Conservation (phyloP, 352 stramenopile genomes). For the Pythium aristosporum region DNA sequence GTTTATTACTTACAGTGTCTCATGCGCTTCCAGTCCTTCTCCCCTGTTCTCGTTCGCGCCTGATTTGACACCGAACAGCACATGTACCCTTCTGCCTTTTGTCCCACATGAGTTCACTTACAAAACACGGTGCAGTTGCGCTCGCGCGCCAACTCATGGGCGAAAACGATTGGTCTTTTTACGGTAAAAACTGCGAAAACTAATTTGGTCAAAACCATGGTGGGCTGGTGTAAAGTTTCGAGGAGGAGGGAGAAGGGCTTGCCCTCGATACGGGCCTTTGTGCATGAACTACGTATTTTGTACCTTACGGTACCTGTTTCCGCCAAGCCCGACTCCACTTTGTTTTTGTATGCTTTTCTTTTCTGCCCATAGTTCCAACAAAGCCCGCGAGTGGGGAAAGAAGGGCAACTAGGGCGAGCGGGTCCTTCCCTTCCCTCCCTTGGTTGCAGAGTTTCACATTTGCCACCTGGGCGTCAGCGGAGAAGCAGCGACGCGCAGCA, state of each 20-base stretch:
- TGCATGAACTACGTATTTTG: conserved; percentile 16
- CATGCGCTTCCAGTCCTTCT: conserved; percentile 1
- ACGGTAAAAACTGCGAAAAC: conserved; percentile 23
- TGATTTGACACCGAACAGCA: conserved; percentile 1
- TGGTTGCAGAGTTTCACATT: conserved; percentile 31
- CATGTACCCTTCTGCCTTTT: conserved; percentile 2
- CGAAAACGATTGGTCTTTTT: conserved; percentile 1
- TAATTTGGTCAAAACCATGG: conserved; percentile 8
- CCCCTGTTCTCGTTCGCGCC: neutral
- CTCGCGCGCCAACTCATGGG: conserved; percentile 12
- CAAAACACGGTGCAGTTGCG: conserved; percentile 16
- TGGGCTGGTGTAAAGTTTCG: conserved; percentile 9
- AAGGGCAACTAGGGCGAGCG: conserved; percentile 15
- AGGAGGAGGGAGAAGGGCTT: neutral
- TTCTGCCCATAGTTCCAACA: neutral
- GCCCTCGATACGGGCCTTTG: neutral
- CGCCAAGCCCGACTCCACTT: conserved; percentile 10
- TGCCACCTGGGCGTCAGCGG: conserved; percentile 25
- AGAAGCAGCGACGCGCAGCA: conserved; percentile 22
- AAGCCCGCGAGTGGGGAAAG: conserved; percentile 1
- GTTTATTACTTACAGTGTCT: conserved; percentile 19
- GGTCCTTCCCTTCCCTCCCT: conserved; percentile 1
- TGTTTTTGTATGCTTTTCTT: conserved; percentile 21
- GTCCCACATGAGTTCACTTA: neutral
- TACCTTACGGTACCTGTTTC: conserved; percentile 20